Percentiles rank a stretch among this genome's conserved stretches.
Conservation (phyloP, 2,329 filamentous ascomycete genomes). For the Tothia fuscella region DNA sequence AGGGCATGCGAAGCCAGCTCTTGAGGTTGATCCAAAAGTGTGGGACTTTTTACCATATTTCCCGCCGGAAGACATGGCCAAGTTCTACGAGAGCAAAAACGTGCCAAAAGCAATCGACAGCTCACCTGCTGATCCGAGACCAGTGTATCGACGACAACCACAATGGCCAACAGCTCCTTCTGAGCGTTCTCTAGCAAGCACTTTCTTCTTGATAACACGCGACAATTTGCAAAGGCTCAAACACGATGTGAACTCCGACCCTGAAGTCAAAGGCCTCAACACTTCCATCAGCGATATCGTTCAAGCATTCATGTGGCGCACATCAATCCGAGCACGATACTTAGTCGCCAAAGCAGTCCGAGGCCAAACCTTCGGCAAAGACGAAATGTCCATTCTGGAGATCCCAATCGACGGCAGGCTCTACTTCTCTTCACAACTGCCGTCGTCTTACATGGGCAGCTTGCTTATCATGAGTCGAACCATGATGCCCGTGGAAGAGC, state of each 20-base stretch:
- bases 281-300: constrained; percentile 28
- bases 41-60: constrained; percentile 17
- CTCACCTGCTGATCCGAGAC: too few species aligned
- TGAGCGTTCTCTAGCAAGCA: constrained; percentile 20
- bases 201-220: constrained; percentile 22
- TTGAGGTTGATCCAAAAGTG: constrained; percentile 14
- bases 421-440: constrained; percentile 19
- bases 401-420: constrained; percentile 21
- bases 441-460: constrained; percentile 20
- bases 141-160: constrained; percentile 17
- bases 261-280: constrained; percentile 14
- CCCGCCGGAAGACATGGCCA: constrained; percentile 10
- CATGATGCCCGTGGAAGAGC: constrained; percentile 16
- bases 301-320: constrained; percentile 30
- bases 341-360: constrained; percentile 19
- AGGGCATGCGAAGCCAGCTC: constrained; percentile 13
- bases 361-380: constrained; percentile 13
- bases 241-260: constrained; percentile 18
- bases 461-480: constrained; percentile 19
- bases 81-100: neutral
- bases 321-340: constrained; percentile 24
- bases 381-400: constrained; percentile 24
- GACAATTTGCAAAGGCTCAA: constrained; percentile 21
- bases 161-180: constrained; percentile 21
- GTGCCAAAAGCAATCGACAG: constrained; percentile 12